Conservation (phyloP, 768 basidiomycete genomes). For the Suillus weaverae region DNA sequence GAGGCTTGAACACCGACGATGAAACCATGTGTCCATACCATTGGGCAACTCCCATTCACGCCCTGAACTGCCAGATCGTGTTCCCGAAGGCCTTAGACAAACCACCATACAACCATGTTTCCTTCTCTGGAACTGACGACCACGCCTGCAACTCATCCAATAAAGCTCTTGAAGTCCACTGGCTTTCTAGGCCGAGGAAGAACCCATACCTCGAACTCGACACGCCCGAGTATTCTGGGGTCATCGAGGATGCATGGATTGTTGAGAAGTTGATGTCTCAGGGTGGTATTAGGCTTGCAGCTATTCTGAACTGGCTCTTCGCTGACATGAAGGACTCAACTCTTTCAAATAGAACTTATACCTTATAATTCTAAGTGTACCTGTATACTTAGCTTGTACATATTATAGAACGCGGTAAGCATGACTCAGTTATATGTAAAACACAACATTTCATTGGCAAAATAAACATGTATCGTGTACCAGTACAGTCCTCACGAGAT, state of each 20-base stretch:
- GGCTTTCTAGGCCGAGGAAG: constrained; percentile 12
- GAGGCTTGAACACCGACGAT: constrained; percentile 47
- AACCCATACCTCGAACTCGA: constrained; percentile 67
- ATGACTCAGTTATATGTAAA: not conserved
- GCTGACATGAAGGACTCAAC: constrained; percentile 29
- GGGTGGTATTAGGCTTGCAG: constrained; percentile 83
- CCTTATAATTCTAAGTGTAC: not conserved
- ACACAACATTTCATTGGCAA: not conserved
- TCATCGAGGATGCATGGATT: constrained; percentile 63
- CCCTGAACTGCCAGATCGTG: constrained; percentile 78
- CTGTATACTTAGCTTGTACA: not conserved
- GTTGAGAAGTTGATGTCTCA: constrained; percentile 83
- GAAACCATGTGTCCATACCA: constrained; percentile 68
- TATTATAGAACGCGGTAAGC: not conserved
- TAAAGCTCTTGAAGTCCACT: not conserved
- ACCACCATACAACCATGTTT: constrained; percentile 37
- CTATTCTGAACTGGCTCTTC: constrained; percentile 76
- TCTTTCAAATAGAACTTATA: not conserved
- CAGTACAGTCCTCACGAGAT: not conserved
- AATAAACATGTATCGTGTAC: not conserved
- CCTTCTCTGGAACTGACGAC: constrained; percentile 15
- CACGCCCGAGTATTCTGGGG: constrained; percentile 76
- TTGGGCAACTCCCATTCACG: constrained; percentile 74
- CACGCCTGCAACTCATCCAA: constrained; percentile 1
- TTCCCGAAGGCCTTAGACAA: constrained; percentile 75